Conservation (phyloP, 768 basidiomycete genomes). For the Dictyophora rubrovolvata region DNA sequence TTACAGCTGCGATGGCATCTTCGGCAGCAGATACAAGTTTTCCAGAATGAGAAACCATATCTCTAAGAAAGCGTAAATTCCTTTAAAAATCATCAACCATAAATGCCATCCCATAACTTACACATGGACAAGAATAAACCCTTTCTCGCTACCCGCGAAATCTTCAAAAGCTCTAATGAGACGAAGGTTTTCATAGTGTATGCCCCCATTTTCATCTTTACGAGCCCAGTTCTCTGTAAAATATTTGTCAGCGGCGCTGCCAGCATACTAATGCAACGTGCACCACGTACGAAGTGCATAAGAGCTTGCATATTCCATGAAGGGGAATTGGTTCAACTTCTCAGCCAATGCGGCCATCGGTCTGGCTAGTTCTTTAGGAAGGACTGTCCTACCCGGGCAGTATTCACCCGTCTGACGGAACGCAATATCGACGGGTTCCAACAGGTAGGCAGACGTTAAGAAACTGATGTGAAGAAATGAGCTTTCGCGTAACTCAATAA, state of each 20-base stretch:
- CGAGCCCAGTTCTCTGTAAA: slow-evolving; percentile 16
- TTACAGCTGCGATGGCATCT: slow-evolving; percentile 17
- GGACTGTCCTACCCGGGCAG: slow-evolving; percentile 18
- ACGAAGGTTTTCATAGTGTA: slow-evolving; percentile 23
- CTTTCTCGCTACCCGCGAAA: slow-evolving; percentile 14
- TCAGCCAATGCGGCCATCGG: slow-evolving; percentile 21
- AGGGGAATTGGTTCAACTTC: slow-evolving; percentile 20
- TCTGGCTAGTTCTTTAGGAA: slow-evolving; percentile 19
- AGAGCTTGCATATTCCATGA: slow-evolving; percentile 25
- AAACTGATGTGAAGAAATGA: slow-evolving; percentile 10
- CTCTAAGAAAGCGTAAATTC: slow-evolving; percentile 9
- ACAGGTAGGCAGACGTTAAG: slow-evolving; percentile 22
- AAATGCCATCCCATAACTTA: neutral
- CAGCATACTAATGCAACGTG: neutral
- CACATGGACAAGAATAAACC: slow-evolving; percentile 12
- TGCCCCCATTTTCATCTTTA: slow-evolving; percentile 15
- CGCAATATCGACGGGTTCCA: slow-evolving; percentile 22
- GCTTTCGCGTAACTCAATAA: neutral
- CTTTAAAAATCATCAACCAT: neutral
- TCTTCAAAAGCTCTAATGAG: slow-evolving; percentile 26
- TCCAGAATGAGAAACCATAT: slow-evolving; percentile 23
- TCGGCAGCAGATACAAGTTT: slow-evolving; percentile 17
- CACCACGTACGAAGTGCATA: slow-evolving; percentile 18
- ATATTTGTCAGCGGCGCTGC: neutral
- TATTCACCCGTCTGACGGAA: slow-evolving; percentile 20